phyloP scores from a whole-genome alignment of 345 rosid species.

The Citrus trifoliata region DNA sequence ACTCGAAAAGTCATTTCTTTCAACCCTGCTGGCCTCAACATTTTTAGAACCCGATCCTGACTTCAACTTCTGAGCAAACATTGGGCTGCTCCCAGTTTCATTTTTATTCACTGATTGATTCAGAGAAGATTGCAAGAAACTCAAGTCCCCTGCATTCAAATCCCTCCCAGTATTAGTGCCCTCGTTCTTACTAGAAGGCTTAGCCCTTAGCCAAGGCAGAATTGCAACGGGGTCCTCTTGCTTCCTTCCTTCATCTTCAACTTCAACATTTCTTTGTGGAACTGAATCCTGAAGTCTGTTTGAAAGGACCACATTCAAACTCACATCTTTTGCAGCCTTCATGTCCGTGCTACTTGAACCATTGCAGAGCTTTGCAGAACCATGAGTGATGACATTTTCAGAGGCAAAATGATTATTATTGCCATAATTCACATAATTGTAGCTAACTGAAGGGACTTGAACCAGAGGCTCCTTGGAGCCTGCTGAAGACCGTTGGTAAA shows the following conservation, averaged over 20 bases:
- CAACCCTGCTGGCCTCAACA: slow-evolving; percentile 30
- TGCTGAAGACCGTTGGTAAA: slow-evolving; percentile 50
- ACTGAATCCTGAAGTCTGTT: slow-evolving; percentile 38
- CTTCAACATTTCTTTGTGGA: slow-evolving; percentile 27
- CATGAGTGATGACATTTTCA: slow-evolving; percentile 23
- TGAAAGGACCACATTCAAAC: slow-evolving; percentile 46
- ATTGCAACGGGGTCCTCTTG: slow-evolving; percentile 35
- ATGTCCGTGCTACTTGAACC: slow-evolving; percentile 28
- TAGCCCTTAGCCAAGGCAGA: slow-evolving; percentile 71
- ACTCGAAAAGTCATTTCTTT: slow-evolving; percentile 30
- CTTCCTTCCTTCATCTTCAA: slow-evolving; percentile 42
- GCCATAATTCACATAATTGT: slow-evolving; percentile 30
- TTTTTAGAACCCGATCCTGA: slow-evolving; percentile 39
- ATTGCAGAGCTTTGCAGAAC: slow-evolving; percentile 28
- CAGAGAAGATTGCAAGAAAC: slow-evolving; percentile 36
- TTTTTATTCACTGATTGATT: slow-evolving; percentile 28
- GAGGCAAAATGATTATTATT: slow-evolving; percentile 26
- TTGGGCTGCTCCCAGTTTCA: slow-evolving; percentile 33
- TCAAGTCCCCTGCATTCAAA: slow-evolving; percentile 30
- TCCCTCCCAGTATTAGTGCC: slow-evolving; percentile 34
- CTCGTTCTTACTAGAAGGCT: slow-evolving; percentile 36
- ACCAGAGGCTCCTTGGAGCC: slow-evolving; percentile 39
- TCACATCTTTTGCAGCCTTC: slow-evolving; percentile 36
- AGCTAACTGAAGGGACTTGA: slow-evolving; percentile 23
- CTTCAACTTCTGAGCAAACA: slow-evolving; percentile 31